phyloP scores from a whole-genome alignment of 2,329 filamentous ascomycete genomes.

The Nemania diffusa region DNA sequence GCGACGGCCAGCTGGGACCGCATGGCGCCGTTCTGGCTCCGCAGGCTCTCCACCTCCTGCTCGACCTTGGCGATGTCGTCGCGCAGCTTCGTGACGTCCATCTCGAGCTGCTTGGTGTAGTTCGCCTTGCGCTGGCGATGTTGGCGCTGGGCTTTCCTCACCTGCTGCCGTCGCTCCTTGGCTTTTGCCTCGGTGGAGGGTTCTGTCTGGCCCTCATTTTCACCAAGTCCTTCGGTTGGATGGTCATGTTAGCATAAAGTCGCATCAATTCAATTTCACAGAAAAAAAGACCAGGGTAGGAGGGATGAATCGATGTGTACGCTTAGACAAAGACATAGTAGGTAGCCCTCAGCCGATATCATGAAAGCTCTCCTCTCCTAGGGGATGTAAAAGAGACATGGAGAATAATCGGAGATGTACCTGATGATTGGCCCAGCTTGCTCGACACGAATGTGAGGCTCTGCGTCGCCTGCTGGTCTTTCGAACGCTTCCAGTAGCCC shows the following conservation, averaged over 20 bases:
- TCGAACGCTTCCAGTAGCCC: slow-evolving; percentile 59
- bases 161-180: slow-evolving; percentile 61
- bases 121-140: slow-evolving; percentile 67
- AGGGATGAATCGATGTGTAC: not conserved
- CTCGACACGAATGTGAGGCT: slow-evolving; percentile 53
- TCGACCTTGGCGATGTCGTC: slow-evolving; percentile 58
- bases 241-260: slow-evolving; percentile 17
- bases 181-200: slow-evolving; percentile 53
- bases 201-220: slow-evolving; percentile 22
- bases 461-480: slow-evolving; percentile 50
- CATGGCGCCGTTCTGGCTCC: slow-evolving; percentile 58
- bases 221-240: not conserved
- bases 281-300: not conserved
- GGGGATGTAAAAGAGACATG: not conserved
- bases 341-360: not conserved
- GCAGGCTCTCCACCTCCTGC: slow-evolving; percentile 52
- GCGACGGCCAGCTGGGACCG: slow-evolving; percentile 47
- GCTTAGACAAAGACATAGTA: not conserved
- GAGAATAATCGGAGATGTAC: slow-evolving; percentile 39
- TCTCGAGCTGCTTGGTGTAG: slow-evolving; percentile 65
- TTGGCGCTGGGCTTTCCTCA: slow-evolving; percentile 64
- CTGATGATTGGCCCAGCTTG: slow-evolving; percentile 42
- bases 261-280: not conserved
- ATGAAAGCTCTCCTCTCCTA: not conserved
- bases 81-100: slow-evolving; percentile 60